Base-by-base conservation (phyloP, 805 yeast species). In the Saccharomycopsis malanga region DNA sequence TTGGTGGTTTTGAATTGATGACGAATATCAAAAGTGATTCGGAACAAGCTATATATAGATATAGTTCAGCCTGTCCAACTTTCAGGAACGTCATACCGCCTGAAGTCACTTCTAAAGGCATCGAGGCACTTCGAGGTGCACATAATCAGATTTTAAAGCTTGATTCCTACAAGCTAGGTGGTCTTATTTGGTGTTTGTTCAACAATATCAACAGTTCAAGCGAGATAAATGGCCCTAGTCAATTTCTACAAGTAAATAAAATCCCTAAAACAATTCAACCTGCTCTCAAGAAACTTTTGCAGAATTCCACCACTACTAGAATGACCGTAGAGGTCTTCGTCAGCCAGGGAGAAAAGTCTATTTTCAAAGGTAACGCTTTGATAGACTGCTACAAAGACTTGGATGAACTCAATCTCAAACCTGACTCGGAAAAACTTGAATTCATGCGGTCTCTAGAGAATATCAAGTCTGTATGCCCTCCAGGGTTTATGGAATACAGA, bases 1-100 rank as follows among this genome's bases (percentile, higher is more conserved):
- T 89, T 23, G 83, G 84, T 49, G 95, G 96, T 1, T 79, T 88
- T 57, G 97, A 89, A 61, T 61, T 81, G 1, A 63, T 78, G 30
- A 71, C 82, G 3, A 46, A 40, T 22, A 36, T 30, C n/a, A 22
- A 42, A 24, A 35, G 24, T 39, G 50, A 45, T 34, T 34, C 61
- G 4, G 56, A 57, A n/a, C 59, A 56, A 17, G 53, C 61, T 3
- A 9, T 63, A 1, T 73, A 69, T 53, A 60, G 71, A 32, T 59
- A 60, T 36, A 69, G 63, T 3, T 55, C 60, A 12, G 53, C 59
- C 12, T 52, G 64, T 24, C 69, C 70, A 1, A 64, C 62, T 3
- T 58, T 64, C 27, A 53, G 54, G 4, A 57, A 57, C n/a, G 52
- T 59, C 38, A 53, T 64, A 9, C 84, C 93, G 38, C 79, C 79